Base-by-base conservation (phyloP, 2,329 filamentous ascomycete genomes). In the Phialophora chinensis region DNA sequence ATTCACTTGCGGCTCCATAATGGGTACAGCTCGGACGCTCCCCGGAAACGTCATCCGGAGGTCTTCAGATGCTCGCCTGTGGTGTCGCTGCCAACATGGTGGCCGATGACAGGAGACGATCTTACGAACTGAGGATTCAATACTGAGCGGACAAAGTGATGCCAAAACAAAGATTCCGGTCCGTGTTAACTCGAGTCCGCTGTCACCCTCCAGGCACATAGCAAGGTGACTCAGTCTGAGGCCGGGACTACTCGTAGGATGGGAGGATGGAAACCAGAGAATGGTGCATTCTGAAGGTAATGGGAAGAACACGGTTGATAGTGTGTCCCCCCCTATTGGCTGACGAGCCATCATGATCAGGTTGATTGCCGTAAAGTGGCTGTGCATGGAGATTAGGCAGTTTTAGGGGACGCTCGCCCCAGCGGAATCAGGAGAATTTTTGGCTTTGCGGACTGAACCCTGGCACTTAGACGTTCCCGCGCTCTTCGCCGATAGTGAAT, bases 391-490 rank as follows among this genome's bases (percentile, higher is more conserved):
- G 49, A 29, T 52, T 52, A 17, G 49, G 49, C 49, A 52, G 49
- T 25, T 52, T 52, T 52, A 52, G 49, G 23, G 49, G 20, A 52
- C 3, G 20, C 20, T 52, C 25, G 6, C 49, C 49, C 23, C 49
- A 52, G 49, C 49, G 25, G 25, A 52, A 52, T 52, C 49, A 52
- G 49, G 49, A 52, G 49, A 52, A 52, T 52, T 52, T 52, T 27
- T 25, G 49, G 20, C 49, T 27, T 52, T 52, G 49, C 49, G 23
- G 49, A 52, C 23, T 52, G 49, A 23, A n/a, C 17, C 20, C n/a
- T 25, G 49, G 49, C 49, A 52, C 25, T 27, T 23, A 6, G 3
- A 17, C 25, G 31, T 49, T 23, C 42, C 38, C 44, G 38, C 27
- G 23, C 57, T 50, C 29, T 44, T 52, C 47, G 14, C 44, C 57